These are phyloP conservation scores for Coriaria nepalensis DNA, from an alignment of 306 rosid genomes.

Conservation along the genomic window DNA sequence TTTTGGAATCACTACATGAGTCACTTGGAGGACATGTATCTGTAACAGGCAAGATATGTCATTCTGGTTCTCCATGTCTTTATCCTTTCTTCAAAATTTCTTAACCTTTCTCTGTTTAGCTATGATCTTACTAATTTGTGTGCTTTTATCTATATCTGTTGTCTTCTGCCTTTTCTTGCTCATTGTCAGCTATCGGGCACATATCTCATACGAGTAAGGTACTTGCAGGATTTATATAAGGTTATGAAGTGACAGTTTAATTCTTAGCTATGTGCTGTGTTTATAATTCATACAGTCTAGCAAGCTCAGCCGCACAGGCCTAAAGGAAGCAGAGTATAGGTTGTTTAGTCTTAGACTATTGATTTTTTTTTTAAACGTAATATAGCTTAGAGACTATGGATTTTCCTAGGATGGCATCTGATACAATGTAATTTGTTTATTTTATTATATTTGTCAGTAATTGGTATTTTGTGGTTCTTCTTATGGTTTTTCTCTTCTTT, in stretches of 20 bases:
- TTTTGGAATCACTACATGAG: conserved; percentile 64
- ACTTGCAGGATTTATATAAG: conserved; percentile 10
- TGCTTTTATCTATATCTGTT: conserved; percentile 3
- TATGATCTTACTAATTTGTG: conserved; percentile 18
- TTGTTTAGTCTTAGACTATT: no score
- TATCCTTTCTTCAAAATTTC: conserved; percentile 1
- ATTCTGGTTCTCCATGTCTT: neutral
- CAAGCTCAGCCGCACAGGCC: no score
- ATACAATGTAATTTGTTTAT: conserved; percentile 3
- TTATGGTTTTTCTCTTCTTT: conserved; percentile 9
- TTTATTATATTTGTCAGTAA: neutral
- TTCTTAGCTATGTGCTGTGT: neutral
- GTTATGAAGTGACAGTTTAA: neutral
- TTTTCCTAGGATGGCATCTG: no score
- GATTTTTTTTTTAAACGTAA: no score
- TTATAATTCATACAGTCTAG: no score
- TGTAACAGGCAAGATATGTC: conserved; percentile 51
- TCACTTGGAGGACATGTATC: conserved; percentile 65
- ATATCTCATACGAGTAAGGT: conserved; percentile 67
- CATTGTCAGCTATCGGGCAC: conserved; percentile 55
- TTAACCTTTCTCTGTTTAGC: conserved; percentile 1
- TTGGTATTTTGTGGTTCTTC: neutral
- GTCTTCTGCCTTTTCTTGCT: conserved; percentile 2
- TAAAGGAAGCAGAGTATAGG: no score
- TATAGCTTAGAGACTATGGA: no score